Evolutionary conservation across 208 protist species (phyloP), one percentile per base, ranked within the genome.

Genomic region (Leishmania braziliensis): DNA sequence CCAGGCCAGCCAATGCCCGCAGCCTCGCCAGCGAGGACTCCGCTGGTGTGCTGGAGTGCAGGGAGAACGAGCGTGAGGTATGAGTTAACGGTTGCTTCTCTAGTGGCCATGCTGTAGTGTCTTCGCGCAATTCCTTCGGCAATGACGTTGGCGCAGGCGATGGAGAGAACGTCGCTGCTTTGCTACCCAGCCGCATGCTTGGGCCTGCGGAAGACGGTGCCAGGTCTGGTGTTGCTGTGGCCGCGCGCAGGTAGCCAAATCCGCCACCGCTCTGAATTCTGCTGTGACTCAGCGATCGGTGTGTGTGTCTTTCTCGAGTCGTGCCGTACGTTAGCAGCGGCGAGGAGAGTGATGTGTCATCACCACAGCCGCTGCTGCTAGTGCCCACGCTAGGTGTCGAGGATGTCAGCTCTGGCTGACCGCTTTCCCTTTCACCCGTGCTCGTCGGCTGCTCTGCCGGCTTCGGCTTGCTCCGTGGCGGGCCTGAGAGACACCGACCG

Each of bases 21-120:
- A 85, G 77, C 33, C 82, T 77, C 16, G 82, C 77, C 50, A 85
- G 82, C 53, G 82, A 80, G 5, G 77, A 81, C 48, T 80, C 76
- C 6, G 68, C 77, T 9, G 51, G 36, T 51, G 75, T 50, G 56
- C 23, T 68, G 23, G 39, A 53, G 53, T 39, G 60, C 5, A 39
- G 26, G n/a, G 60, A 33, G 36, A 58, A 66, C 26, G 58, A 53
- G 18, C n/a, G 51, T 6, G 54, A 33, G 53, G 23, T 3, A 9
- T 77, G 56, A 23, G 0, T 29, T 43, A 4, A 10, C 33, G 51
- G 10, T 16, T 60, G 54, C 39, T 51, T 8, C 46, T 5, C 48
- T 26, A 29, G 46, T 36, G 69, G 69, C 46, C 43, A 16, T 51
- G 46, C 46, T 4, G 10, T 54, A 46, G 48, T 73, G 39, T 73